Evolutionary conservation across 2,329 filamentous ascomycete species (phyloP).

Genomic region (Nannizziopsis barbatae): DNA sequence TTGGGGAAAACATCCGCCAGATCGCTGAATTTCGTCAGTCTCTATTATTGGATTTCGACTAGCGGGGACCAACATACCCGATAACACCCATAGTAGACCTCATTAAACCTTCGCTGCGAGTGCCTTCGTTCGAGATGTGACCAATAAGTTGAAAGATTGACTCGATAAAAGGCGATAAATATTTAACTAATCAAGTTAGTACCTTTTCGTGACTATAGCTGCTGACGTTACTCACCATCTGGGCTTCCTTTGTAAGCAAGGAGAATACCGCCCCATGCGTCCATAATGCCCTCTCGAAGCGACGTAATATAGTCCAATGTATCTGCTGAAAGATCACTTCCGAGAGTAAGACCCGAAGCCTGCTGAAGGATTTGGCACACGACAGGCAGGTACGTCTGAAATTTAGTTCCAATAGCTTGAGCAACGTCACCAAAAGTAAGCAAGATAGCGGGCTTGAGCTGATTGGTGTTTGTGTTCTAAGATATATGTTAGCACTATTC

Average conservation of each 20-base stretch:
- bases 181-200: constrained; percentile 43
- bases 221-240: constrained; percentile 25
- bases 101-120: constrained; percentile 84
- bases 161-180: constrained; percentile 65
- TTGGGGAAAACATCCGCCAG: constrained; percentile 87
- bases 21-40: constrained; percentile 49
- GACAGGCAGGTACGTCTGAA: constrained; percentile 84
- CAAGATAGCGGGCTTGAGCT: constrained; percentile 95
- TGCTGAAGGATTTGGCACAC: constrained; percentile 92
- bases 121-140: constrained; percentile 66
- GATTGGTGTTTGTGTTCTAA: constrained; percentile 78
- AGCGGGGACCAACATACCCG: constrained; percentile 54
- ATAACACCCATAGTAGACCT: constrained; percentile 95
- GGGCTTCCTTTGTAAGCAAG: constrained; percentile 71
- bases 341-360: constrained; percentile 69
- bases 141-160: constrained; percentile 81
- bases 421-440: constrained; percentile 98
- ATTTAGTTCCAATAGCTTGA: constrained; percentile 79
- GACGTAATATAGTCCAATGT: constrained; percentile 96
- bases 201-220: neutral
- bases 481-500: constrained; percentile 24
- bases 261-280: constrained; percentile 96
- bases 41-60: constrained; percentile 18
- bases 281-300: constrained; percentile 93
- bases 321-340: constrained; percentile 73